These are phyloP conservation scores for Austroboletus niveus DNA, from an alignment of 1,284 basidiomycete species.

Conservation along the genomic window DNA sequence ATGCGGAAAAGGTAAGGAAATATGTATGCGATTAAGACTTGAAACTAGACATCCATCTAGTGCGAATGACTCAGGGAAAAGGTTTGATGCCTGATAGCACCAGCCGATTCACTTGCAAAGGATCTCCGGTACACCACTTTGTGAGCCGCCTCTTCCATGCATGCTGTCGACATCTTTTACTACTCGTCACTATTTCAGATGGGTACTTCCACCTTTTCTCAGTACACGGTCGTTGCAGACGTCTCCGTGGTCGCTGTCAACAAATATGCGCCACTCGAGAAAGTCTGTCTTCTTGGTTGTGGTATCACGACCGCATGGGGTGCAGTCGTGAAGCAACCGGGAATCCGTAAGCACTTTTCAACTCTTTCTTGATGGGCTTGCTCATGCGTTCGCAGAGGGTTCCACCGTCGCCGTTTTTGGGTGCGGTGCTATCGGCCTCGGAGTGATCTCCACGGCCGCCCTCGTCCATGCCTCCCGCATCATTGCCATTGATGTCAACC, in stretches of 20 bases:
- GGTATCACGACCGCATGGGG: conserved; percentile 98
- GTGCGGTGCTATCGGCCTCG: conserved; percentile 94
- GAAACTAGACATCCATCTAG: conserved; percentile 37
- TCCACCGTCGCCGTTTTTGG: conserved; percentile 95
- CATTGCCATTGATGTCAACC: conserved; percentile 93
- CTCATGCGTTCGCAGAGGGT: conserved; percentile 49
- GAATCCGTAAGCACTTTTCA: conserved; percentile 55
- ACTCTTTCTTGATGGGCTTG: neutral
- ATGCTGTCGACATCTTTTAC: neutral
- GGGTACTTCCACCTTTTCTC: conserved; percentile 98
- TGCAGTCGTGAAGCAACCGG: conserved; percentile 78
- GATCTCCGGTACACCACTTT: conserved; percentile 89
- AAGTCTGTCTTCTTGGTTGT: conserved; percentile 92
- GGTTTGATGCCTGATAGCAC: conserved; percentile 95
- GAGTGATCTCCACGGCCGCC: conserved; percentile 82
- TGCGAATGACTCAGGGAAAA: conserved; percentile 92
- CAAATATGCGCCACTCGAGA: conserved; percentile 85
- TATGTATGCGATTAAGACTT: neutral
- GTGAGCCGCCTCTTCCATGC: conserved; percentile 44
- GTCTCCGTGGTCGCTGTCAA: conserved; percentile 94
- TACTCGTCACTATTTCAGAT: conserved; percentile 55
- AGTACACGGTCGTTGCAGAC: conserved; percentile 98
- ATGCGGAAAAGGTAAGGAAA: conserved; percentile 78
- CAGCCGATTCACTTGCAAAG: conserved; percentile 89
- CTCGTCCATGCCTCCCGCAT: conserved; percentile 82